phyloP scores from a whole-genome alignment of 1,284 basidiomycete genomes.

The Microbotryomycetes sp. region DNA sequence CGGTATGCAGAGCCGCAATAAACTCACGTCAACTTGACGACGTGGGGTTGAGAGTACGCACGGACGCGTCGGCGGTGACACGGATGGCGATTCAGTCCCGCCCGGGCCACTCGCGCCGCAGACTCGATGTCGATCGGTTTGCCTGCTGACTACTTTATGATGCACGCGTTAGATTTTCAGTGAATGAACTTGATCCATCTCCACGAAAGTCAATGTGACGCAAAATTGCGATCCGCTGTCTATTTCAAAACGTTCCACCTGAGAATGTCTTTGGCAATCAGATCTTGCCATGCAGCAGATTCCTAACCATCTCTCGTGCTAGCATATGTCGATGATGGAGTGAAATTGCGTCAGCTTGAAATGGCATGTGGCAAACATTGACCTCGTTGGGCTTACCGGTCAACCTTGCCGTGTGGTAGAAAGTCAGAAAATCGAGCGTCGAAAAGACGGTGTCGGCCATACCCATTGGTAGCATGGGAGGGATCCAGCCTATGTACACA shows the following conservation, averaged over 20 bases:
- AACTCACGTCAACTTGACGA: too few species aligned
- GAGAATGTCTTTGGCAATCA: constrained; percentile 42
- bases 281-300: constrained; percentile 79
- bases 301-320: constrained; percentile 66
- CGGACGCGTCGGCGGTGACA: too few species aligned
- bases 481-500: constrained; percentile 42
- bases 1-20: too few species aligned
- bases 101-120: too few species aligned
- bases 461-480: constrained; percentile 66
- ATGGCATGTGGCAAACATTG: background rate
- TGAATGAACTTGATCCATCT: too few species aligned
- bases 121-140: too few species aligned
- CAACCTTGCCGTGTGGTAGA: constrained; percentile 71
- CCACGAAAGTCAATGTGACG: too few species aligned
- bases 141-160: too few species aligned
- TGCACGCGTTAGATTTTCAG: too few species aligned
- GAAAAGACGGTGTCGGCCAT: constrained; percentile 78
- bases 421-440: constrained; percentile 77
- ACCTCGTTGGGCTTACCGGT: constrained; percentile 48
- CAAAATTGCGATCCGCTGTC: constrained; percentile 2
- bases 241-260: background rate
- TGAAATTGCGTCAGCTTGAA: background rate
- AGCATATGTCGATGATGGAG: background rate
- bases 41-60: too few species aligned
- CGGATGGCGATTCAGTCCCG: too few species aligned